A percentile compares a stretch with the other conserved stretches of the same genome.
phyloP scores from a whole-genome alignment of 371 early-diverging fungal species.

The Dinochytrium kinnereticum region DNA sequence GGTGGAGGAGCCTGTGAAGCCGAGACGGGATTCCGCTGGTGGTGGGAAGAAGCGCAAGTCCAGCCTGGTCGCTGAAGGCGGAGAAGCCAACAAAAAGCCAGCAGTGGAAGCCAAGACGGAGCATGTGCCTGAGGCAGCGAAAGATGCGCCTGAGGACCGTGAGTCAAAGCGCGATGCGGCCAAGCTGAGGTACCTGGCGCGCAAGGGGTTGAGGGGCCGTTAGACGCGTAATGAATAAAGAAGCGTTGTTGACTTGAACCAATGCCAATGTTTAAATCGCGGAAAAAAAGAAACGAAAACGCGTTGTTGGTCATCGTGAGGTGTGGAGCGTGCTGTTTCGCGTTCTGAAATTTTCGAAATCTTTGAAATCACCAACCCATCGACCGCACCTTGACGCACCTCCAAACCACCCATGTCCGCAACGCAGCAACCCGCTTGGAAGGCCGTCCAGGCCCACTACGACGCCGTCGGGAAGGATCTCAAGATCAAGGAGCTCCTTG shows the following conservation, averaged over 20 bases:
- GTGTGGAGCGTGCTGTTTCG: too few species aligned
- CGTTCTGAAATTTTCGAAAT: too few species aligned
- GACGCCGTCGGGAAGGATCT: conserved; percentile 72
- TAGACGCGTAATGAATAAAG: too few species aligned
- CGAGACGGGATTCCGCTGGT: not conserved
- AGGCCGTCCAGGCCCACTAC: conserved; percentile 84
- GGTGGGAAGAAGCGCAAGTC: not conserved
- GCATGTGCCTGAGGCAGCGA: not conserved
- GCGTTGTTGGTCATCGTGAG: too few species aligned
- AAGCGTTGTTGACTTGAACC: too few species aligned
- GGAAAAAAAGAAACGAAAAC: too few species aligned
- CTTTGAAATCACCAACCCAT: too few species aligned
- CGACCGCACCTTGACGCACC: too few species aligned
- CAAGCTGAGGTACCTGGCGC: conserved; percentile 26
- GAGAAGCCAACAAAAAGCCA: too few species aligned
- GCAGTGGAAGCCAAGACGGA: not conserved
- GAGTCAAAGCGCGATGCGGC: conserved; percentile 24
- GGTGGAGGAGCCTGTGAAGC: conserved; percentile 12
- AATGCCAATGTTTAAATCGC: too few species aligned
- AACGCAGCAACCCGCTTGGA: conserved; percentile 63
- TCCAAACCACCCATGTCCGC: too few species aligned
- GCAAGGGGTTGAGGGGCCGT: conserved; percentile 11
- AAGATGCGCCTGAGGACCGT: conserved; percentile 13
- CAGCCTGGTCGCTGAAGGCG: not conserved
- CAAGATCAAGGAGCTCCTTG: conserved; percentile 80